Evolutionary conservation across 495 filamentous ascomycete species (phyloP).

Genomic region (Hyaloscypha finlandica): DNA sequence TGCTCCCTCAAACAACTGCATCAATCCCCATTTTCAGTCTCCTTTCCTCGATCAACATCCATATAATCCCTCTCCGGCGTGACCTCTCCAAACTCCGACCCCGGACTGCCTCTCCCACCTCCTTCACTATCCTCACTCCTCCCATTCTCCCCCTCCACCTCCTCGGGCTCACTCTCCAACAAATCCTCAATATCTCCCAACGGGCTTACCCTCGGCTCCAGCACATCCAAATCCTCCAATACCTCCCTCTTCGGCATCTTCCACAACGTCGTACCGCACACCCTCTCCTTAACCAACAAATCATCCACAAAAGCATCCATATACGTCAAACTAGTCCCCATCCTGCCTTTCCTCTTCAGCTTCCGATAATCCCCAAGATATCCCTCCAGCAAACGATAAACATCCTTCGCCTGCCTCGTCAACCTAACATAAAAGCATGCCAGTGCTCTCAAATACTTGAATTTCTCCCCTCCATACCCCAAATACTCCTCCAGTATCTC

Average conservation of each 20-base stretch:
- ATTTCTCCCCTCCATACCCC: slow-evolving; percentile 67
- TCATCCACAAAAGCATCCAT: slow-evolving; percentile 96
- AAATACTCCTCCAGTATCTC: slow-evolving; percentile 84
- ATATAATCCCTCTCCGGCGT: slow-evolving; percentile 24
- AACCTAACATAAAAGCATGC: slow-evolving; percentile 93
- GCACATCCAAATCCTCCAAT: slow-evolving; percentile 84
- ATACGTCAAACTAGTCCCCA: slow-evolving; percentile 71
- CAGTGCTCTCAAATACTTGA: slow-evolving; percentile 87
- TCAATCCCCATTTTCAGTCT: slow-evolving; percentile 12
- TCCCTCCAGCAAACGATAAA: slow-evolving; percentile 81
- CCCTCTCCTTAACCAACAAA: slow-evolving; percentile 82
- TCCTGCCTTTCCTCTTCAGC: slow-evolving; percentile 70
- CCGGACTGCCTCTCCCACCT: slow-evolving; percentile 27
- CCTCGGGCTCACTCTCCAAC: slow-evolving; percentile 53
- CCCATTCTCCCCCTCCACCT: slow-evolving; percentile 24
- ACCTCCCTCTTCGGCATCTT: slow-evolving; percentile 81
- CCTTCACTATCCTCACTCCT: slow-evolving; percentile 28
- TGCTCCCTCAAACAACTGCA: neutral
- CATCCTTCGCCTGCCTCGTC: slow-evolving; percentile 78
- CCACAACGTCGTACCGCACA: slow-evolving; percentile 90
- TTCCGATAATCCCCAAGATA: slow-evolving; percentile 83
- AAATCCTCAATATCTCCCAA: slow-evolving; percentile 85
- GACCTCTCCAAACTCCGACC: slow-evolving; percentile 29
- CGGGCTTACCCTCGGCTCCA: slow-evolving; percentile 85
- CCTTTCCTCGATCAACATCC: slow-evolving; percentile 13